Evolutionary conservation across 78 protist genomes (phyloP).

Genomic region (Dictyostelium firmibasis): DNA sequence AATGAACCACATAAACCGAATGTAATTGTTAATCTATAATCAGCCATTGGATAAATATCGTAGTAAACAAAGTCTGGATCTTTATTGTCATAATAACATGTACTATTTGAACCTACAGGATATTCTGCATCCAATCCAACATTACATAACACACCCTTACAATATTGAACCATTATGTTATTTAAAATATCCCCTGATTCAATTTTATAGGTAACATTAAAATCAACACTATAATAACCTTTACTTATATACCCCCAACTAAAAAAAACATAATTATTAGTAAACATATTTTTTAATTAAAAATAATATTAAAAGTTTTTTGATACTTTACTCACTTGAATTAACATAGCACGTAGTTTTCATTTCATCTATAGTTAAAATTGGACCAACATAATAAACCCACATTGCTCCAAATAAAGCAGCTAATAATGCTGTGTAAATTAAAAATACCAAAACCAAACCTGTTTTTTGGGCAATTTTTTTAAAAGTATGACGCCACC

Average conservation of each 20-base stretch:
- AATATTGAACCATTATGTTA: neutral
- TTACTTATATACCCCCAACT: neutral
- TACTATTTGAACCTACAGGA: neutral
- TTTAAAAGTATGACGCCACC: neutral
- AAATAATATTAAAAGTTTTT: too few relatives aligned
- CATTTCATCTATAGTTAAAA: neutral
- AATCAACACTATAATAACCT: neutral
- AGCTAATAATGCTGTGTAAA: neutral
- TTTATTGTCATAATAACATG: slow-evolving; percentile 7
- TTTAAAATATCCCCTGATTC: neutral
- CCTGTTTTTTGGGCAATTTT: neutral
- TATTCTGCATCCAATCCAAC: neutral
- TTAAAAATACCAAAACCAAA: neutral
- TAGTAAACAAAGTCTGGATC: neutral
- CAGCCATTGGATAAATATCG: neutral
- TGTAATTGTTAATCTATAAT: slow-evolving; percentile 3
- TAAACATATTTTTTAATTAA: too few relatives aligned
- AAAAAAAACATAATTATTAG: too few relatives aligned
- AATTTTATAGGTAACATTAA: neutral
- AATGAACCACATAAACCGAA: neutral
- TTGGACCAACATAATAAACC: neutral
- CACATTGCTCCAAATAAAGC: neutral
- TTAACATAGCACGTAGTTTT: neutral
- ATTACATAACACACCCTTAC: neutral
- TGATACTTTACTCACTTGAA: neutral